Evolutionary conservation across 495 filamentous ascomycete genomes (phyloP).

Genomic region (Usnea hakonensis): DNA sequence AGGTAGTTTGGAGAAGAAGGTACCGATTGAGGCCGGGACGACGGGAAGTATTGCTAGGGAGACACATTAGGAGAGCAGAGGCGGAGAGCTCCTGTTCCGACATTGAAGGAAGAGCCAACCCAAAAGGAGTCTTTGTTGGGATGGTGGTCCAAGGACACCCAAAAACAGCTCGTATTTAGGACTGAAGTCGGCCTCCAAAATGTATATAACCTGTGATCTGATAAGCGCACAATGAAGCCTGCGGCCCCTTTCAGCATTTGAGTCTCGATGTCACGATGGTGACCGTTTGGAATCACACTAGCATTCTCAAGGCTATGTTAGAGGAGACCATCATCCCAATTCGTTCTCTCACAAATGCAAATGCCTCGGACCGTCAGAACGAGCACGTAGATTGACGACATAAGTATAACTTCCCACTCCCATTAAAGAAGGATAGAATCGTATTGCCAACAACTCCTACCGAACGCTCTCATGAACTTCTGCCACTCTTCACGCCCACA

Average conservation of each 20-base stretch:
- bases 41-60: constrained; percentile 22
- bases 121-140: not conserved
- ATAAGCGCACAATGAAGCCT: not conserved
- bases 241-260: not conserved
- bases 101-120: not conserved
- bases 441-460: accelerated
- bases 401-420: not conserved
- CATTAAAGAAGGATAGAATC: not conserved
- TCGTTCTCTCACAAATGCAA: not conserved
- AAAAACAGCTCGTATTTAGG: not conserved
- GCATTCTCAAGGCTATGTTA: not conserved
- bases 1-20: constrained; percentile 15
- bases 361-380: not conserved
- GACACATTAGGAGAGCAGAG: constrained; percentile 17
- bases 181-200: not conserved
- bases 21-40: constrained; percentile 17
- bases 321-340: not conserved
- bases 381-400: not conserved
- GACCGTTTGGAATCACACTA: not conserved
- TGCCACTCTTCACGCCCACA: not conserved
- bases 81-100: not conserved
- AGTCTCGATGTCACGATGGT: not conserved
- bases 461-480: not conserved
- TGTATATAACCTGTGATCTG: not conserved
- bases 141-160: not conserved